Conservation (phyloP, 2,329 filamentous ascomycete species). For the Chaetothyriales sp. region DNA sequence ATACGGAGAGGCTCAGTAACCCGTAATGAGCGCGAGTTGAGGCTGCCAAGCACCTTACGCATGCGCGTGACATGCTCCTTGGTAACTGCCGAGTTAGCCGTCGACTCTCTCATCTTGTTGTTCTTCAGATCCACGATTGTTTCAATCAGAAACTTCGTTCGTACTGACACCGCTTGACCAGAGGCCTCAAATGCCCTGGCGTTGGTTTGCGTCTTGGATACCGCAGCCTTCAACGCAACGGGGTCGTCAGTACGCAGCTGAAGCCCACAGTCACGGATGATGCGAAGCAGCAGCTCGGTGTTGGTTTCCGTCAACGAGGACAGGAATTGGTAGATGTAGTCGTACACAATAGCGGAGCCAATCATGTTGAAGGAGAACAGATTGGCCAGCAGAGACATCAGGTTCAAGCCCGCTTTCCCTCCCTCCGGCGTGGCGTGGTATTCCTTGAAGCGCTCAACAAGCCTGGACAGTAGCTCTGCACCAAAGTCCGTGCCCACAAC, state of each 20-base stretch:
- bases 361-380: conserved; percentile 88
- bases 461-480: conserved; percentile 64
- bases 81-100: conserved; percentile 53
- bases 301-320: conserved; percentile 64
- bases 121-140: conserved; percentile 90
- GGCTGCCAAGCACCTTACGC: conserved; percentile 68
- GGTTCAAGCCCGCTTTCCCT: conserved; percentile 54
- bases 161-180: conserved; percentile 51
- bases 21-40: conserved; percentile 53
- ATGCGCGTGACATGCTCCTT: conserved; percentile 75
- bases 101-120: conserved; percentile 68
- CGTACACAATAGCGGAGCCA: conserved; percentile 69
- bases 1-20: conserved; percentile 70
- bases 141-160: conserved; percentile 95
- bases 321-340: conserved; percentile 71
- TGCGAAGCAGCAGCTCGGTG: conserved; percentile 71
- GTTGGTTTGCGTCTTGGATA: conserved; percentile 59
- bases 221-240: conserved; percentile 73
- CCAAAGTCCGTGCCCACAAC: conserved; percentile 79
- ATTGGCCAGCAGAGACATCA: conserved; percentile 69
- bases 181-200: conserved; percentile 51
- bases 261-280: conserved; percentile 66
- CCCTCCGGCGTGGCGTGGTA: conserved; percentile 34
- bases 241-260: conserved; percentile 81
- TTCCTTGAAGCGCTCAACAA: conserved; percentile 59